phyloP scores from a whole-genome alignment of 345 rosid species.

The Jatropha curcas region DNA sequence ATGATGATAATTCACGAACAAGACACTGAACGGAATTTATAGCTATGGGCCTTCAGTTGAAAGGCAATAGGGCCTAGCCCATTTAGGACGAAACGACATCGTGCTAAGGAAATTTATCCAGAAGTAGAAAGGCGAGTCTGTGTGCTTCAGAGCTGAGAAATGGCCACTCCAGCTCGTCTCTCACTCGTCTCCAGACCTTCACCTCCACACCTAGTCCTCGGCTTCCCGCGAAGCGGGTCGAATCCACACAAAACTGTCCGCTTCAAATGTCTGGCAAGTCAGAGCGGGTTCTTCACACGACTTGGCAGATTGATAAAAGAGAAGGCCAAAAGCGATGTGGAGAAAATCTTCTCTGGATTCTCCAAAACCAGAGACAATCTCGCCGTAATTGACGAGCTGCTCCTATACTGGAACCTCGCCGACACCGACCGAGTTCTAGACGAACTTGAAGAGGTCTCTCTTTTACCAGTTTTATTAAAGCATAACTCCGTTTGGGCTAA shows the following conservation, averaged over 20 bases:
- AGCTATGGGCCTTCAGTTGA: too few relatives aligned
- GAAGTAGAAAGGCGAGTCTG: background rate
- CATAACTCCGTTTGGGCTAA: background rate
- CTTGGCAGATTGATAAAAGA: slow-evolving; percentile 87
- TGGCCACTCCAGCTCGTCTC: slow-evolving; percentile 57
- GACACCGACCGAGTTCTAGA: slow-evolving; percentile 93
- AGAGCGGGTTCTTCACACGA: slow-evolving; percentile 87
- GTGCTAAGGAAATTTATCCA: slow-evolving; percentile 1
- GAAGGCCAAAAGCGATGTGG: slow-evolving; percentile 92
- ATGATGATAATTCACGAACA: too few relatives aligned
- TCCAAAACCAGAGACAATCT: slow-evolving; percentile 91
- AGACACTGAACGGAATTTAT: too few relatives aligned
- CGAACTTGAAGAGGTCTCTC: slow-evolving; percentile 81
- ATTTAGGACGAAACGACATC: slow-evolving; percentile 12
- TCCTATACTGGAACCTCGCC: slow-evolving; percentile 91
- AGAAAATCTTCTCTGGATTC: slow-evolving; percentile 86
- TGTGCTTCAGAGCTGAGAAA: slow-evolving; percentile 13
- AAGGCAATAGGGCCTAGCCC: background rate
- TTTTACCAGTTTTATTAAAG: background rate
- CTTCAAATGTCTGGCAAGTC: slow-evolving; percentile 65
- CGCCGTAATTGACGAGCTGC: slow-evolving; percentile 87
- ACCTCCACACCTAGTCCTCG: slow-evolving; percentile 21
- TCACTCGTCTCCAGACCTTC: slow-evolving; percentile 45
- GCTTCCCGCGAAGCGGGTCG: slow-evolving; percentile 19
- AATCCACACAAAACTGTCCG: slow-evolving; percentile 18